A percentile compares a stretch with the other conserved stretches of the same genome.
These are phyloP conservation scores for Chionographis japonica DNA, from an alignment of 106 monocot genomes.

Conservation along the genomic window DNA sequence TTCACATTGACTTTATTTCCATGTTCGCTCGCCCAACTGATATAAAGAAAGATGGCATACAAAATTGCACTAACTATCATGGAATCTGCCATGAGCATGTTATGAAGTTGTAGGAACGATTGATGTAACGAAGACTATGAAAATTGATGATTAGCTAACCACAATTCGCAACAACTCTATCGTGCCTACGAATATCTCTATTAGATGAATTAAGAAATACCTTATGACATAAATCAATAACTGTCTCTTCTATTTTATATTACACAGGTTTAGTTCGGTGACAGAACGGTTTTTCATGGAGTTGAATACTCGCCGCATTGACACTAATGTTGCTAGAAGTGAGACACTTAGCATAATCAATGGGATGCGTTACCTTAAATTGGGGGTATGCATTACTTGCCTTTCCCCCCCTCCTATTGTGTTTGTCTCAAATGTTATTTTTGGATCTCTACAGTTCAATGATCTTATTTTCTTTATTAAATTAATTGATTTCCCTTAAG, in stretches of 20 bases:
- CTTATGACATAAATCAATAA: conserved; percentile 1
- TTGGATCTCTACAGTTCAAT: neutral
- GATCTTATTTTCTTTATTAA: neutral
- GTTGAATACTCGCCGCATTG: conserved; percentile 75
- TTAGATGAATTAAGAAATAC: neutral
- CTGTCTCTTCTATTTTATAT: conserved; percentile 4
- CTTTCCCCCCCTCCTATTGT: neutral
- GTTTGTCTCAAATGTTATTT: neutral
- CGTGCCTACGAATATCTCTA: too few relatives aligned
- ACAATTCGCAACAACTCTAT: too few relatives aligned
- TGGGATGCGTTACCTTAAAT: conserved; percentile 99
- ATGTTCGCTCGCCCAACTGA: too few relatives aligned
- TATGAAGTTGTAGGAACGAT: too few relatives aligned
- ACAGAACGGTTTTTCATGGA: conserved; percentile 99
- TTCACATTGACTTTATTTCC: too few relatives aligned
- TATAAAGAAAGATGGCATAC: too few relatives aligned
- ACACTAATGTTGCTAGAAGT: conserved; percentile 84
- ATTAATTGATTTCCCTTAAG: too few relatives aligned
- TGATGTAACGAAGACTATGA: too few relatives aligned
- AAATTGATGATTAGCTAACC: too few relatives aligned
- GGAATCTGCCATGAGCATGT: too few relatives aligned
- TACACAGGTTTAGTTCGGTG: conserved; percentile 91
- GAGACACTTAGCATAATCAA: conserved; percentile 97
- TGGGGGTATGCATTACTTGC: conserved; percentile 68
- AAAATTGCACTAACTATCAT: too few relatives aligned